phyloP scores from a whole-genome alignment of 2,329 filamentous ascomycete genomes.

The Microsporum audouinii region DNA sequence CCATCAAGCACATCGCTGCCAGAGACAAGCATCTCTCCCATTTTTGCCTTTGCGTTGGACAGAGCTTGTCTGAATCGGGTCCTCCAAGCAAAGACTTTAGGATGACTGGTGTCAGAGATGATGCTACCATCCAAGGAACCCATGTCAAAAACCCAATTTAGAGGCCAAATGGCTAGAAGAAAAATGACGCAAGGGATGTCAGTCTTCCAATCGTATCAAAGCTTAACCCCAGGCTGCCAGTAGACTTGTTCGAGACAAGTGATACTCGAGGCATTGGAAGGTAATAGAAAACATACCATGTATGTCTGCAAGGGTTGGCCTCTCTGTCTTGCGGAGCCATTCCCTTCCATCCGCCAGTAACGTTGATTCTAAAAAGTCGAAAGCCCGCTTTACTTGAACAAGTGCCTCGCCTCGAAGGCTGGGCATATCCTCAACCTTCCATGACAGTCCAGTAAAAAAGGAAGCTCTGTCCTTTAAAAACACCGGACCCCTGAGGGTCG shows the following conservation, averaged over 20 bases:
- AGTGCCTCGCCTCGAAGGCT: slow-evolving; percentile 45
- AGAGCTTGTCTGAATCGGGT: slow-evolving; percentile 46
- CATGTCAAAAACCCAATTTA: slow-evolving; percentile 53
- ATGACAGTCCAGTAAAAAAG: slow-evolving; percentile 33
- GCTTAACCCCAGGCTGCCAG: neutral
- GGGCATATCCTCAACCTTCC: slow-evolving; percentile 30
- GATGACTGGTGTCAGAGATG: slow-evolving; percentile 45
- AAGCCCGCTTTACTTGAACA: slow-evolving; percentile 42
- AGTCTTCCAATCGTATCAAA: neutral
- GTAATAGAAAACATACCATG: slow-evolving; percentile 37
- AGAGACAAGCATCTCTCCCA: slow-evolving; percentile 35
- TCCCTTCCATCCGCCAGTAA: slow-evolving; percentile 54
- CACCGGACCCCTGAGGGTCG: slow-evolving; percentile 44
- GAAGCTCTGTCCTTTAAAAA: slow-evolving; percentile 50
- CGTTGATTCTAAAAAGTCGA: slow-evolving; percentile 50
- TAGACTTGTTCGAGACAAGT: neutral
- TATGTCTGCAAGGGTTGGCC: slow-evolving; percentile 53
- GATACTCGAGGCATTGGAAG: neutral
- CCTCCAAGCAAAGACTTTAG: slow-evolving; percentile 53
- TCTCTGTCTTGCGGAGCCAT: slow-evolving; percentile 48
- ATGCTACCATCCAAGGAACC: slow-evolving; percentile 43
- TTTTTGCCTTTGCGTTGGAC: slow-evolving; percentile 30
- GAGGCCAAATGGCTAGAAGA: slow-evolving; percentile 46
- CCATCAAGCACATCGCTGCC: slow-evolving; percentile 36
- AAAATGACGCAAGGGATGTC: neutral